Base-by-base conservation (phyloP, 345 rosid species). In the Sisymbrium altissimum region DNA sequence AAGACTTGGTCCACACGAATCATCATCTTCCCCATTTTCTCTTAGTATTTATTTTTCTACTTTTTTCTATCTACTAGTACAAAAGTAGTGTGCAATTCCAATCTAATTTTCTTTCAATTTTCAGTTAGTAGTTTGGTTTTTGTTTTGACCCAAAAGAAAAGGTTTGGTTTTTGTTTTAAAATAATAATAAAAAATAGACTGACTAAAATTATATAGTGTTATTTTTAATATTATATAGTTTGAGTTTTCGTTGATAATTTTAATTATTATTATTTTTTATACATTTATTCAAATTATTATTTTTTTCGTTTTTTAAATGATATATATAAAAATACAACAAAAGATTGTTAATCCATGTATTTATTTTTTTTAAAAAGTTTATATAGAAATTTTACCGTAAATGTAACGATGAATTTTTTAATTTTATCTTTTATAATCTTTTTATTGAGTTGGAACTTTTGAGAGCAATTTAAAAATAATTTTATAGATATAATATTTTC, bases 1-100 rank as follows among this genome's bases (percentile, higher is more conserved):
- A 30, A 71, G 67, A 46, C 76, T 77, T 77, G 80, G 76, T 64
- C 80, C 80, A 77, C 80, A 77, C 80, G 80, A 71, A 70, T 77
- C 80, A 77, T 77, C 76, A 64, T 64, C 71, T 36, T 70, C 52
- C 19, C 7, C 50, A 50, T 67, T 52, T 32, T 68, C 35, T 48
- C 18, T 43, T 43, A 3, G 21, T 68, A 32, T 29, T 68, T 57
- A 18, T 53, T 64, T 36, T 56, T 43, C 35, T 64, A 27, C 5
- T 54, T 54, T 64, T 39, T 25, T 61, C 41, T 50, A 30, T 49
- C 23, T 63, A 29, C 33, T 32, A 17, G 2, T 48, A 29, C 33
- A 19, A 17, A 1, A 35, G 35, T n/a, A n/a, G n/a, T n/a, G 10
- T 9, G 50, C 39, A 70, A 57, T 25, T 57, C 11, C 73, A 43